Conservation (phyloP, 202 grass and related monocot species). For the Schoenoplectus triqueter region DNA sequence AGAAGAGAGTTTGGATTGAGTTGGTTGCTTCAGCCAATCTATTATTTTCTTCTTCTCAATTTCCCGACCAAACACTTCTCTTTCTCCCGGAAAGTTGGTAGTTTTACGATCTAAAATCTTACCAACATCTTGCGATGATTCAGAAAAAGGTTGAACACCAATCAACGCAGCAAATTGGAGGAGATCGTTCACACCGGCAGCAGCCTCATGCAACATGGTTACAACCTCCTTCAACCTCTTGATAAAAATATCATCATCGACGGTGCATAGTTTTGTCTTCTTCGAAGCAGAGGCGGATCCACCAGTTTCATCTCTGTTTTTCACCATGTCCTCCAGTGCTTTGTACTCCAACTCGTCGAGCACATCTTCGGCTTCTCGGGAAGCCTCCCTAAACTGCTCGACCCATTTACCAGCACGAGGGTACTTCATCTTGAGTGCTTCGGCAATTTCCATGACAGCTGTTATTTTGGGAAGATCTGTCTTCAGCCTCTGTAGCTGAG, state of each 20-base stretch:
- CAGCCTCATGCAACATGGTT: not conserved
- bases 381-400: not conserved
- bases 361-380: not conserved
- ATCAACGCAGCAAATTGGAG: not conserved
- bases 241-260: not conserved
- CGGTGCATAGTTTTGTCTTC: not conserved
- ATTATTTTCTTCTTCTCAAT: conserved; percentile 26
- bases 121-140: not conserved
- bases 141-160: too few species aligned
- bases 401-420: not conserved
- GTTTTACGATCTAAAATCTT: not conserved
- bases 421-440: not conserved
- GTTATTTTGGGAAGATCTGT: not conserved
- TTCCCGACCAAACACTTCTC: not conserved
- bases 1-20: too few species aligned
- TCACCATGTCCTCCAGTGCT: not conserved
- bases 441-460: not conserved
- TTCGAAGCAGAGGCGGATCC: not conserved
- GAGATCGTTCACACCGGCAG: not conserved
- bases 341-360: not conserved
- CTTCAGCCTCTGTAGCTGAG: not conserved
- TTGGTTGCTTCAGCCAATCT: not conserved
- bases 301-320: not conserved
- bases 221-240: not conserved
- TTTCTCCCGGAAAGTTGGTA: not conserved